Conservation (phyloP, 805 yeast species). For the Candida broadrunensis region DNA sequence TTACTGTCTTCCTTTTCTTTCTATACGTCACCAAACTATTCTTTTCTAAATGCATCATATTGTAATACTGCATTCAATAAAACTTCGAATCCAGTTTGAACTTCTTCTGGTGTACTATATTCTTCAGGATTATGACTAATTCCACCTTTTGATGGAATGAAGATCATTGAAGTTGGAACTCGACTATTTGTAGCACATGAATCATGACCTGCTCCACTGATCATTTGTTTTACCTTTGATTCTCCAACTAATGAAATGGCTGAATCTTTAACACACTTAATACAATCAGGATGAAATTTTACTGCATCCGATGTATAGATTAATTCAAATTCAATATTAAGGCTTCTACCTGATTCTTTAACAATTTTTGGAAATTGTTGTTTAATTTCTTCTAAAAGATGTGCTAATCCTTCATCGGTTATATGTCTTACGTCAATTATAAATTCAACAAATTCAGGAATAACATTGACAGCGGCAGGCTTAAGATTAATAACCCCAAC, state of each 20-base stretch:
- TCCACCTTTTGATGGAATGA: conserved; percentile 67
- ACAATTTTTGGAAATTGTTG: conserved; percentile 35
- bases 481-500: conserved; percentile 55
- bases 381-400: conserved; percentile 37
- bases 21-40: too few species aligned
- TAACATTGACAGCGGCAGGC: conserved; percentile 66
- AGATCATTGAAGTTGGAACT: conserved; percentile 72
- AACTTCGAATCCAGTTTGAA: conserved; percentile 57
- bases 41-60: conserved; percentile 21
- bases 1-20: too few species aligned
- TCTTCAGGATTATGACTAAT: conserved; percentile 67
- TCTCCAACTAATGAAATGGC: conserved; percentile 50
- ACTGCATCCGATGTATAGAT: conserved; percentile 55
- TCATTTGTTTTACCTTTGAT: conserved; percentile 42
- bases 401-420: conserved; percentile 38
- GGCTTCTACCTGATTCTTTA: conserved; percentile 24
- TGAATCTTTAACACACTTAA: conserved; percentile 49
- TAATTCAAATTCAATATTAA: conserved; percentile 39
- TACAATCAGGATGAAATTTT: conserved; percentile 50
- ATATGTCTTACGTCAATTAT: conserved; percentile 61
- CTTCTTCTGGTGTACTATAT: conserved; percentile 61
- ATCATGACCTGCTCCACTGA: conserved; percentile 76
- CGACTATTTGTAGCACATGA: conserved; percentile 55
- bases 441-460: conserved; percentile 60
- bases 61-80: conserved; percentile 45